Evolutionary conservation across 768 basidiomycete species (phyloP), one percentile per base, ranked within the genome.

Genomic region (Mycena vulgaris): DNA sequence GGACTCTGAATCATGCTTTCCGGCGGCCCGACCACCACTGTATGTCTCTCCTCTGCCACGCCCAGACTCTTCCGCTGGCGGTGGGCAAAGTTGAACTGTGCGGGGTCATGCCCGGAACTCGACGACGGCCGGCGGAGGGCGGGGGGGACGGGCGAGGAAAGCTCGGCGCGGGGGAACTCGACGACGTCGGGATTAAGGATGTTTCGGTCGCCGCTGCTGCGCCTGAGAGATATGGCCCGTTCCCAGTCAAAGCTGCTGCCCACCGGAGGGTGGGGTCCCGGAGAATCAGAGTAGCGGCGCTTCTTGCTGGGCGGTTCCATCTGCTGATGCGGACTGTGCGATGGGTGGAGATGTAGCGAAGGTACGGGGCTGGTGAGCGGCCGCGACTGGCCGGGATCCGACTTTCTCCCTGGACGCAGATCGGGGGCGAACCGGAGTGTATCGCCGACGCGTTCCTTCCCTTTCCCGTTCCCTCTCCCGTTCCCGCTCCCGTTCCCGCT

Each of bases 211-310:
- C 68, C 72, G 31, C 45, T 37, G 57, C 42, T 37, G 57, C 42
- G 68, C 16, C 27, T 73, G 61, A 73, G 68, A 57, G 81, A 70
- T 69, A 79, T 63, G 28, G 74, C 37, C 13, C 64, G 63, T 47
- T 63, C 61, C 62, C 61, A 63, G 30, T 69, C 68, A 27, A 63
- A 62, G 47, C 21, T 51, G 56, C 37, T 62, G 52, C 60, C 39
- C 19, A 57, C 37, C 0, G 62, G 58, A 11, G 66, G 66, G 23
- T 39, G 45, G 27, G 39, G 70, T 60, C 33, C 62, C 28, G 51
- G 82, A 80, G 37, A 84, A 51, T 82, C 80, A 11, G 86, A 86
- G 72, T 84, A 84, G 55, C 85, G 81, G 28, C 81, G 81, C 70
- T 83, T 86, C 77, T 86, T 86, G 73, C 73, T 74, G n/a, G 81